A percentile compares a stretch with the other conserved stretches of the same genome.
Conservation (phyloP, 2,329 filamentous ascomycete genomes). For the Penicillium sp. region DNA sequence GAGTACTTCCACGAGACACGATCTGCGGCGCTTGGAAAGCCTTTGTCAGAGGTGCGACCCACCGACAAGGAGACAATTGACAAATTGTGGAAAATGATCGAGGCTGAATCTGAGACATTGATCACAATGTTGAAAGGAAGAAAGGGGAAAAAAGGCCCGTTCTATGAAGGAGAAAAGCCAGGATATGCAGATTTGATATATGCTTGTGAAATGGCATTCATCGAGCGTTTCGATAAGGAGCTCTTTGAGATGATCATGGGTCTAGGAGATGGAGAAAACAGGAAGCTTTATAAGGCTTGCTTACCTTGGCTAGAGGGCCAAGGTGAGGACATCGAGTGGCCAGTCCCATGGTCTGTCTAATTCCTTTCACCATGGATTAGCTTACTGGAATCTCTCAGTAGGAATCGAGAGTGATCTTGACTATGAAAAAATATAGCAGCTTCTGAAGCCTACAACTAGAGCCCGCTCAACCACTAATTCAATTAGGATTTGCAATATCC, state of each 20-base stretch:
- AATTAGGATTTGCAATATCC: no score
- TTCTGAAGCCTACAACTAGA: no score
- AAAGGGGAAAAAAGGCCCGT: constrained; percentile 29
- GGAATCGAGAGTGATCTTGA: no score
- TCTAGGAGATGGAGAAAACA: constrained; percentile 26
- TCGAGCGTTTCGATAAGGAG: constrained; percentile 20
- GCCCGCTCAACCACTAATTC: no score
- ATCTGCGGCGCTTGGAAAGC: constrained; percentile 25
- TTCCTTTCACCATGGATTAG: no score
- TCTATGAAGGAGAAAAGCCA: constrained; percentile 30
- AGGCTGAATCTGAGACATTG: constrained; percentile 19
- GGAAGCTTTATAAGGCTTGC: constrained; percentile 27
- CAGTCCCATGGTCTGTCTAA: constrained; percentile 3
- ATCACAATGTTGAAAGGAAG: constrained; percentile 26
- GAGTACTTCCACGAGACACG: constrained; percentile 31
- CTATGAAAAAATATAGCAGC: no score
- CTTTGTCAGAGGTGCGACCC: constrained; percentile 27
- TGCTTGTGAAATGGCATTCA: constrained; percentile 23
- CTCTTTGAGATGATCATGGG: constrained; percentile 21
- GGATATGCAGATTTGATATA: constrained; percentile 33
- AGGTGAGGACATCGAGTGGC: constrained; percentile 31
- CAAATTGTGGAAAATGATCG: constrained; percentile 14
- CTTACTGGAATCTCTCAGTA: no score
- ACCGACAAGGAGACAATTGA: constrained; percentile 17
- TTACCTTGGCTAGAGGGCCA: constrained; percentile 31